These are phyloP conservation scores for Astragalus glycyphyllos DNA, from an alignment of 306 rosid genomes.

Conservation along the genomic window DNA sequence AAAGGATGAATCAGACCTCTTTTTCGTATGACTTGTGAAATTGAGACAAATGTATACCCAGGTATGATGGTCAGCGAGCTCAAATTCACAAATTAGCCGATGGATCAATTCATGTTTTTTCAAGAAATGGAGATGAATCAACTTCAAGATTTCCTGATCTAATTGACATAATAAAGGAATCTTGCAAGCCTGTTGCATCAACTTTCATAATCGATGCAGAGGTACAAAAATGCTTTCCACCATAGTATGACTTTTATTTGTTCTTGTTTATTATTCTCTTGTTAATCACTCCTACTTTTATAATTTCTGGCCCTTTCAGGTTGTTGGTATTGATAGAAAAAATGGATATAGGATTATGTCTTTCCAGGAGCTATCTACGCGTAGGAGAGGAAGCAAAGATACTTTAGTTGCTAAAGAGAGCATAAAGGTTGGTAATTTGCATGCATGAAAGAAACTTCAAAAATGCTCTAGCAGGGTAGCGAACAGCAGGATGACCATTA, in stretches of 20 bases:
- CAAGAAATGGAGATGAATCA: constrained; percentile 91
- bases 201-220: constrained; percentile 85
- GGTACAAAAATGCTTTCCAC: constrained; percentile 48
- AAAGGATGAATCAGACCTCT: constrained; percentile 16
- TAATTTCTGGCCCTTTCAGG: constrained; percentile 57
- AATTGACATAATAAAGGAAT: constrained; percentile 61
- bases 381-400: constrained; percentile 84
- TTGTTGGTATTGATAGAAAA: constrained; percentile 88
- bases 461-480: no score
- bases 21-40: constrained; percentile 29
- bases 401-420: constrained; percentile 59
- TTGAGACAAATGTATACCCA: constrained; percentile 46
- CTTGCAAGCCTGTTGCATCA: constrained; percentile 67
- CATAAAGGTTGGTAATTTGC: constrained; percentile 69
- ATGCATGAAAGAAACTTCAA: constrained; percentile 34
- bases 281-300: constrained; percentile 27
- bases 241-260: constrained; percentile 21
- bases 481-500: no score
- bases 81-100: constrained; percentile 85
- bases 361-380: constrained; percentile 91
- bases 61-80: constrained; percentile 98
- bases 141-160: constrained; percentile 89
- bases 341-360: constrained; percentile 71
- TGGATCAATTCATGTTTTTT: constrained; percentile 74
- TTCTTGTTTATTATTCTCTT: constrained; percentile 17